Base-by-base conservation (phyloP, 345 rosid species). In the Erucastrum elatum region DNA sequence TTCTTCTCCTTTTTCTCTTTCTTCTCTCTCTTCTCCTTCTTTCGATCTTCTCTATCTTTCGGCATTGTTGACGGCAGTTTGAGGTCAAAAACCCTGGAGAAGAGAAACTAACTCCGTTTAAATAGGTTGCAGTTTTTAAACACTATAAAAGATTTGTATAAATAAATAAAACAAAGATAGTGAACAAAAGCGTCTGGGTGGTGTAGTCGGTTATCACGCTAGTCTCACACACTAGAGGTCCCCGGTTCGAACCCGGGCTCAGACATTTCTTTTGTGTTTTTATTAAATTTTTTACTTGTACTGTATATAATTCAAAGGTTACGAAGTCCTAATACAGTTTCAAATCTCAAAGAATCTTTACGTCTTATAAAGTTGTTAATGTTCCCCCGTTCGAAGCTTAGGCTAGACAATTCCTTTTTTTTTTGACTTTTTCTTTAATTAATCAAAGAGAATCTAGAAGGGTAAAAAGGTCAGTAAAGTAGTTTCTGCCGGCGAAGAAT, bases 151-250 rank as follows among this genome's bases (percentile, higher is more conserved):
- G 8, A 0, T 33, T 0, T 0, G 1, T 3, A 44, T 16, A 16
- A 6, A 53, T 35, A 35, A 6, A 35, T 1, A 1, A 35, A 35
- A 7, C 2, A 6, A 37, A 37, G 8, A 37, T 7, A 10, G 1
- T 37, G 10, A 15, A 9, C 75, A 34, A 34, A 13, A n/a, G 3
- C 0, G 84, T 81, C 84, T 77, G 78, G 84, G 84, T 81, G 78
- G 81, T 81, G 84, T 81, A 81, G 81, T 76, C 72, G 84, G 81
- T 81, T 73, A 90, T 88, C 88, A 86, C 87, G 87, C 86, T 87
- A 91, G 93, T 86, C 93, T 90, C 90, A 87, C 93, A 84, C 94
- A 84, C 93, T 87, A 85, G 84, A 88, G 90, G 89, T 85, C 94
- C 85, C 88, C 84, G 82, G 88, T 88, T 87, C 87, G 88, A 89